Evolutionary conservation across 768 basidiomycete genomes (phyloP).

Genomic region (Kwoniella sp.): DNA sequence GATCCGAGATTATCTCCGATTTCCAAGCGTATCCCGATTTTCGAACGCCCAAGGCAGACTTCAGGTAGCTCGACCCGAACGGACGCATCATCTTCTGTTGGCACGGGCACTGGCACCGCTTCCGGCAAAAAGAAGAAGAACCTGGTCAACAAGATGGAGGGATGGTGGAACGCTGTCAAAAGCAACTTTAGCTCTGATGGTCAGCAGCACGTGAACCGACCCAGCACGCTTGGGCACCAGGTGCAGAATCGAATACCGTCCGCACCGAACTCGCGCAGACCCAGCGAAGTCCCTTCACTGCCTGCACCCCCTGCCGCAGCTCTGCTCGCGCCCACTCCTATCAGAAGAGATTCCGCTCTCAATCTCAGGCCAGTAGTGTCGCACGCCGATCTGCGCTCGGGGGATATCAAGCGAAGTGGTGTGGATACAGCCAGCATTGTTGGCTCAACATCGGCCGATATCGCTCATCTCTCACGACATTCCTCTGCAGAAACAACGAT

Average conservation of each 20-base stretch:
- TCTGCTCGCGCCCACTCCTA: conserved; percentile 23
- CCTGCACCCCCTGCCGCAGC: conserved; percentile 11
- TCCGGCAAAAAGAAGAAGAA: conserved; percentile 35
- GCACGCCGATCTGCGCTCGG: conserved; percentile 29
- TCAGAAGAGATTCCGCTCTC: conserved; percentile 18
- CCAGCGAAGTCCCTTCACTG: conserved; percentile 19
- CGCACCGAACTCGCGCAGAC: conserved; percentile 36
- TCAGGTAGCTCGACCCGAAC: conserved; percentile 34
- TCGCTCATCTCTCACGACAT: conserved; percentile 18
- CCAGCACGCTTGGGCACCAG: conserved; percentile 17
- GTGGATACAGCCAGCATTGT: conserved; percentile 19
- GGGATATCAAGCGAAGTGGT: neutral
- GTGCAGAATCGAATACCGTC: conserved; percentile 31
- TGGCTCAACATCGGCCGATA: conserved; percentile 28
- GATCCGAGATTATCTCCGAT: conserved; percentile 34
- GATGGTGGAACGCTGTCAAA: conserved; percentile 52
- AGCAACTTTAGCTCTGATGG: conserved; percentile 43
- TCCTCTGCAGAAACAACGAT: conserved; percentile 18
- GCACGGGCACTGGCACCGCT: neutral
- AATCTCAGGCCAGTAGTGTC: conserved; percentile 32
- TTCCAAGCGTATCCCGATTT: conserved; percentile 22
- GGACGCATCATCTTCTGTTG: conserved; percentile 15
- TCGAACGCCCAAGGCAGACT: conserved; percentile 32
- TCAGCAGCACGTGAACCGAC: conserved; percentile 7
- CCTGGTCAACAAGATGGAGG: conserved; percentile 49